These are phyloP conservation scores for Crithidia brevicula DNA, from an alignment of 208 protist genomes.

Conservation along the genomic window DNA sequence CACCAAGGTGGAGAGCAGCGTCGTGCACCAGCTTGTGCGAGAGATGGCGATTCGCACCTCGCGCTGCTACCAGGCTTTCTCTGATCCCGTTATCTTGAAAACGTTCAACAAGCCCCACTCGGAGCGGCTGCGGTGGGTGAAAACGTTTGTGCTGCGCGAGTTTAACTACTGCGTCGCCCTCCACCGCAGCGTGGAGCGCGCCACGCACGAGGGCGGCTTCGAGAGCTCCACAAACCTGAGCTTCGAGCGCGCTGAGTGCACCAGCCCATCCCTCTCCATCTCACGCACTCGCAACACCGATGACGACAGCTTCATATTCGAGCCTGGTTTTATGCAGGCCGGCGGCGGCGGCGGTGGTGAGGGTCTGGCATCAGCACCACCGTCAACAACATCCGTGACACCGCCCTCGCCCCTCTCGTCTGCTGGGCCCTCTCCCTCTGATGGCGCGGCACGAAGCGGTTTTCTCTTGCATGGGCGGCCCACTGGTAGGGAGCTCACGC, in stretches of 20 bases:
- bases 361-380: too few relatives aligned
- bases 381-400: background rate
- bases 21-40: slow-evolving; percentile 37
- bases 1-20: slow-evolving; percentile 18
- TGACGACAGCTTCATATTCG: slow-evolving; percentile 24
- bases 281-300: slow-evolving; percentile 16
- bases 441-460: background rate
- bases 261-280: slow-evolving; percentile 1
- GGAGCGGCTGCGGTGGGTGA: slow-evolving; percentile 55
- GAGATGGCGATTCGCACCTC: slow-evolving; percentile 81
- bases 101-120: slow-evolving; percentile 45
- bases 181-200: slow-evolving; percentile 38
- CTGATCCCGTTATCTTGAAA: slow-evolving; percentile 44
- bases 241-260: slow-evolving; percentile 10
- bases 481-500: slow-evolving; percentile 20
- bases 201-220: slow-evolving; percentile 22
- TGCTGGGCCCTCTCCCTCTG: background rate
- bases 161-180: slow-evolving; percentile 77
- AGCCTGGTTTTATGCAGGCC: background rate
- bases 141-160: slow-evolving; percentile 64
- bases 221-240: slow-evolving; percentile 22
- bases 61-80: slow-evolving; percentile 65
- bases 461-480: slow-evolving; percentile 10
- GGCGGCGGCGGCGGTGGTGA: background rate
- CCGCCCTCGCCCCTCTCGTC: background rate